Base-by-base conservation (phyloP, 805 yeast genomes). In the Yarrowia yakushimensis region DNA sequence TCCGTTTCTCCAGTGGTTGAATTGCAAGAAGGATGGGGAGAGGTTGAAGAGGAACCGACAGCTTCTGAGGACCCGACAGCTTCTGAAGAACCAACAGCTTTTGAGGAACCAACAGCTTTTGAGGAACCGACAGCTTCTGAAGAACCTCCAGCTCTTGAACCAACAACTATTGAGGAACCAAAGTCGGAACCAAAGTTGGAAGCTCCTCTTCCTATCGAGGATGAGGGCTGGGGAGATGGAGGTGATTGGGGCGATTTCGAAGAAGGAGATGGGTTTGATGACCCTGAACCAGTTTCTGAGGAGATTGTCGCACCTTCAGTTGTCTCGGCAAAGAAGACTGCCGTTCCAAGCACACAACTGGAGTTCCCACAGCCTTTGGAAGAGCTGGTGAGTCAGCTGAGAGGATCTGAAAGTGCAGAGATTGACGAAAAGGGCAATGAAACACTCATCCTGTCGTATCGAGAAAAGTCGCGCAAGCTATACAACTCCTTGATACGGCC, bases 211-310 rank as follows among this genome's bases (percentile, higher is more conserved):
- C 20, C 57, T 9, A 6, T 7, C 6, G 52, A 45, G 20, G 41
- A 33, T 12, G 39, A 31, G n/a, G 41, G 22, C 6, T 48, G 57
- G 57, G 57, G 36, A 20, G 33, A 27, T 6, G 48, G 48, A 45
- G 52, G 52, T 8, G 57, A 48, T 11, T 48, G 57, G 57, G 57
- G 57, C 1, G 57, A 48, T 33, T 48, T 48, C 15, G 57, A 48
- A 10, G 57, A 48, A 17, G 41, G 41, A 9, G 57, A 33, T 5
- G 57, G 30, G 4, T 37, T 36, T 18, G 50, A 43, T 13, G 50
- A 43, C 10, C 45, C 45, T 8, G 28, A 8, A 18, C 25, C 45
- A 7, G 18, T 15, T 9, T 7, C 27, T 2, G 27, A 39, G 17
- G 17, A 20, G 4, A n/a, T 43, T 2, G 30, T 12, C 7, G 10